Percentiles rank a stretch among this genome's conserved stretches.
phyloP scores from a whole-genome alignment of 1,284 basidiomycete genomes.

The Agroathelia rolfsii region DNA sequence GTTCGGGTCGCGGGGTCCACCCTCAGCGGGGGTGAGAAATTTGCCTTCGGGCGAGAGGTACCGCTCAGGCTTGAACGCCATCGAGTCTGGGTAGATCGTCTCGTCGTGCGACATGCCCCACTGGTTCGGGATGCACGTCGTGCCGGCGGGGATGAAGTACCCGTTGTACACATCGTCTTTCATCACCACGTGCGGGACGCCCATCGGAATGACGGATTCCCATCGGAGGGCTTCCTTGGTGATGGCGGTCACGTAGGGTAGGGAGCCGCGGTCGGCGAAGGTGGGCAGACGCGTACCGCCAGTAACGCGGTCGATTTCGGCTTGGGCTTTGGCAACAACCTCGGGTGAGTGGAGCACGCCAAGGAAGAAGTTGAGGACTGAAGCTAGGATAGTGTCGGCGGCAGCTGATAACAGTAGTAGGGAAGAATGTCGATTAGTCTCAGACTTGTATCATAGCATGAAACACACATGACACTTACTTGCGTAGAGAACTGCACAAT shows the following conservation, averaged over 20 bases:
- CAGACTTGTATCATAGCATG: neutral
- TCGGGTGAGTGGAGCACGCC: constrained; percentile 26
- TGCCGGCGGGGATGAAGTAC: constrained; percentile 13
- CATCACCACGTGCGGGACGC: constrained; percentile 12
- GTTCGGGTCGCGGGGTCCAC: constrained; percentile 28
- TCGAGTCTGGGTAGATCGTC: constrained; percentile 18
- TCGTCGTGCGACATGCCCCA: constrained; percentile 20
- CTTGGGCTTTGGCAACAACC: constrained; percentile 24
- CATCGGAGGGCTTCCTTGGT: constrained; percentile 26
- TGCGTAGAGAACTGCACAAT: constrained; percentile 5
- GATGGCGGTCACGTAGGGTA: constrained; percentile 27
- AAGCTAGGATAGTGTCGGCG: constrained; percentile 18
- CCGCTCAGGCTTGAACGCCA: constrained; percentile 22
- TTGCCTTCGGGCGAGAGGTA: constrained; percentile 19
- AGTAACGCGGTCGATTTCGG: constrained; percentile 26
- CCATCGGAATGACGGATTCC: constrained; percentile 20
- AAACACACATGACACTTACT: constrained; percentile 6
- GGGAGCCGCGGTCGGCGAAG: constrained; percentile 18
- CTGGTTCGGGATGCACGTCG: constrained; percentile 19
- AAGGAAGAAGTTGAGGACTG: constrained; percentile 20
- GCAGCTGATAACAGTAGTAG: constrained; percentile 17
- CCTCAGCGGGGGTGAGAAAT: too few species aligned
- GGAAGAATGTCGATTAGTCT: constrained; percentile 4
- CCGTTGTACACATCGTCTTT: constrained; percentile 20
- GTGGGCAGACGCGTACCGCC: constrained; percentile 21